Evolutionary conservation across 768 basidiomycete species (phyloP).

Genomic region (Phanerochaete carnosa): DNA sequence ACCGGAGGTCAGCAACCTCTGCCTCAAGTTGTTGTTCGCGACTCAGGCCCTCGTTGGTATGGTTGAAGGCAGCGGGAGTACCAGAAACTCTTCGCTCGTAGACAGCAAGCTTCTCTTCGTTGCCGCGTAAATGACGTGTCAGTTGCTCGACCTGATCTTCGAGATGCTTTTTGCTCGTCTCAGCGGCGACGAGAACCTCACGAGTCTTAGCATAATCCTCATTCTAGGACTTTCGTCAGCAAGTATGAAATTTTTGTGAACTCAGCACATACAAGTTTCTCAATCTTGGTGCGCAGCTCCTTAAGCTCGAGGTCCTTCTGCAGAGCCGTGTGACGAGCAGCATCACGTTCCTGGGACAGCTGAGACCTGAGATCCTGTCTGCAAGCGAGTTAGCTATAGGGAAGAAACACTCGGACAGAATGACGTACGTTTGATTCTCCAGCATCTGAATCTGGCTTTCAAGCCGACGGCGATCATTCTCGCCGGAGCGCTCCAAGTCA

Average conservation of each 20-base stretch:
- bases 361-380: slow-evolving; percentile 76
- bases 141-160: slow-evolving; percentile 69
- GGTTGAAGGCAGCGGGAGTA: slow-evolving; percentile 27
- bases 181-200: slow-evolving; percentile 65
- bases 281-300: slow-evolving; percentile 69
- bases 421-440: slow-evolving; percentile 71
- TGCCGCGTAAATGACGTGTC: slow-evolving; percentile 63
- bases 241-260: neutral
- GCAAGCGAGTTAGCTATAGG: neutral
- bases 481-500: slow-evolving; percentile 79
- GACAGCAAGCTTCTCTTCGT: slow-evolving; percentile 81
- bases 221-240: slow-evolving; percentile 33
- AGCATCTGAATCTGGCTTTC: slow-evolving; percentile 78
- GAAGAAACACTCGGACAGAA: neutral
- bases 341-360: slow-evolving; percentile 71
- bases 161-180: slow-evolving; percentile 76
- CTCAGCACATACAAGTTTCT: slow-evolving; percentile 51
- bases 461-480: slow-evolving; percentile 77
- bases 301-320: slow-evolving; percentile 81
- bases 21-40: slow-evolving; percentile 79
- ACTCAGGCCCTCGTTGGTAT: slow-evolving; percentile 44
- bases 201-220: slow-evolving; percentile 66
- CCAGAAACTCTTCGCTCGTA: slow-evolving; percentile 65
- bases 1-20: slow-evolving; percentile 81
- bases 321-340: slow-evolving; percentile 64